Base-by-base conservation (phyloP, 2,329 filamentous ascomycete genomes). In the Teratosphaeria viscida region DNA sequence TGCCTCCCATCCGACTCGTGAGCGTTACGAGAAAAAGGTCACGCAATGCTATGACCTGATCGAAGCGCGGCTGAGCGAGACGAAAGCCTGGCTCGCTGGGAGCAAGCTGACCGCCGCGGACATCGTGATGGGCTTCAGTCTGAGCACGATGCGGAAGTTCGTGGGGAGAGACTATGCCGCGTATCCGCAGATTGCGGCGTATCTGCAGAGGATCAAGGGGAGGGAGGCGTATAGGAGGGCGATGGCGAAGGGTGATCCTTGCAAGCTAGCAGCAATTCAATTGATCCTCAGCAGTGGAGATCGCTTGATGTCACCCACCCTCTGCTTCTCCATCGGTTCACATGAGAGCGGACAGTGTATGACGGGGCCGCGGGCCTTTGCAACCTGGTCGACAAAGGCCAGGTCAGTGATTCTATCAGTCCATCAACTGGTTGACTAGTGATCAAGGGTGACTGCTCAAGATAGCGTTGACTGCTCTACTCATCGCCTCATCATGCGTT, bases 21-120 rank as follows among this genome's bases (percentile, higher is more conserved):
- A 70, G 11, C 67, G 73, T 23, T 67, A 71, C 10, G 64, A 66
- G 5, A 70, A 66, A 5, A 74, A 74, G 12, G 65, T 80, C 2
- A 59, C 70, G 3, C 68, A 63, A n/a, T 70, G 74, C 0, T 61
- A 87, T 37, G 52, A 59, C n/a, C 64, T 76, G 26, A 57, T 85
- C 29, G 77, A 88, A 47, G 70, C 77, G 2, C 73, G 81, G 11
- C 68, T 88, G 2, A 64, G 63, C 2, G 61, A 53, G 49, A 62
- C 71, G 1, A 79, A 75, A 39, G 68, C 74, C 7, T 89, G 79
- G 76, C 72, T 89, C 26, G 84, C 82, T 0, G 86, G 85, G 2
- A 73, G 78, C 0, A 76, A 84, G 56, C 82, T 89, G 60, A 87
- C 83, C 0, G 83, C 77, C 0, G 86, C 86, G 1, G 86, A 89